phyloP scores from a whole-genome alignment of 2,329 filamentous ascomycete genomes.

The Ophiostoma quercus region DNA sequence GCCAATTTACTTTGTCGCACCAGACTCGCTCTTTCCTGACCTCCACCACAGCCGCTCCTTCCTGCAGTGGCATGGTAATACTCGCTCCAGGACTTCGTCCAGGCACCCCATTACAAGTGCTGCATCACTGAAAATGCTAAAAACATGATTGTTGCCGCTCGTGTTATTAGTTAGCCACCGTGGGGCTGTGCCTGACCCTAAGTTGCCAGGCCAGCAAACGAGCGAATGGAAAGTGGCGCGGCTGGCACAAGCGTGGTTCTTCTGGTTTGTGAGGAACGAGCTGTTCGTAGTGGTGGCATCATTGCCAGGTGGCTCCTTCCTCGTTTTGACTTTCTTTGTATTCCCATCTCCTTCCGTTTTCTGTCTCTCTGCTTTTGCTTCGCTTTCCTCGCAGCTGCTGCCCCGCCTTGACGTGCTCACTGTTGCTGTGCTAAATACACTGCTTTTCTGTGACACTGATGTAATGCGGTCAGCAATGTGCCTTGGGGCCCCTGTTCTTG shows the following conservation, averaged over 20 bases:
- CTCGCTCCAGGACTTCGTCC: neutral
- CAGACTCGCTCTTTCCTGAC: neutral
- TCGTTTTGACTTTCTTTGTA: too few species aligned
- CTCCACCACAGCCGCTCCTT: neutral
- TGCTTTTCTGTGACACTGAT: neutral
- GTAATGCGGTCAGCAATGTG: conserved; percentile 3
- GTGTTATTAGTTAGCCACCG: neutral
- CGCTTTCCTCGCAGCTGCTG: neutral
- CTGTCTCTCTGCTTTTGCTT: neutral
- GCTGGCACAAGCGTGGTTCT: neutral
- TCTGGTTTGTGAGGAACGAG: neutral
- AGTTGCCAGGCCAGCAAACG: conserved; percentile 3
- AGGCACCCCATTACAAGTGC: too few species aligned
- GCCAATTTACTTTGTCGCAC: neutral
- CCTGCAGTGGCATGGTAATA: neutral
- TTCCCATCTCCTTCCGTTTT: neutral
- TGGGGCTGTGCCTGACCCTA: neutral
- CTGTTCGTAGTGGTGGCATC: neutral
- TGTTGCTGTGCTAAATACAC: neutral
- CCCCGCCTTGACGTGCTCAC: neutral
- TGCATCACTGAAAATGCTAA: neutral
- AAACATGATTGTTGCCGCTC: neutral
- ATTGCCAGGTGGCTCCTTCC: neutral
- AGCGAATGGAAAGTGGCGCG: neutral
- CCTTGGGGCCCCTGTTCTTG: neutral